Base-by-base conservation (phyloP, 257 asterid genomes). In the Solanum phureja region DNA sequence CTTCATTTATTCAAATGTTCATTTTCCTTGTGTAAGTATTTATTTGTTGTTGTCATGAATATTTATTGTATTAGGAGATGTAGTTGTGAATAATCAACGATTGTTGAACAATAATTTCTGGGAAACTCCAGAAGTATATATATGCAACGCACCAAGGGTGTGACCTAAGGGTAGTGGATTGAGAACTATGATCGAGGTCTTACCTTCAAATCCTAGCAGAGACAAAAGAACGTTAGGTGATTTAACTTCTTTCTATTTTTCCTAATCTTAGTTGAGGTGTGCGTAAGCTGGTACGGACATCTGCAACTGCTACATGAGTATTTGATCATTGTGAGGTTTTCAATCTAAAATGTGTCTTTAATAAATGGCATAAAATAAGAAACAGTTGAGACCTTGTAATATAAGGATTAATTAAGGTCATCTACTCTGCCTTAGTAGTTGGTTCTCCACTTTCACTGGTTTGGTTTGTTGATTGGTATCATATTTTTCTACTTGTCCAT, bases 361-460 rank as follows among this genome's bases (percentile, higher is more conserved):
- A 11, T 31, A 29, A 81, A 29, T 18, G 69, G 29, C 31, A 81
- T 8, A 81, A 9, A 29, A 8, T 29, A 29, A 49, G 71, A 18
- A 82, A 82, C 46, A 29, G 71, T 49, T 49, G 44, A 82, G 86
- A 31, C 86, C 29, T 82, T 82, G 44, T 31, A 49, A 82, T 82
- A n/a, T 81, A 3, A 19, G 66, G 66, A 58, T 19, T 58, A 58
- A 58, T 58, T 58, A 7, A 81, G 42, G 42, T 81, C 42, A 14
- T 81, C 18, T 31, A 82, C 31, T 82, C 44, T 82, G 10, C 44
- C 86, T 82, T 14, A 49, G n/a, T 49, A 49, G 86, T 82, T 82
- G 69, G 86, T 8, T 82, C 38, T 82, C 69, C 86, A 52, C 86
- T 82, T 82, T 82, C 86, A 31, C 21, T 82, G 44, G 71, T 82